Base-by-base conservation (phyloP, 495 filamentous ascomycete genomes). In the Trichoderma orchidacearum region DNA sequence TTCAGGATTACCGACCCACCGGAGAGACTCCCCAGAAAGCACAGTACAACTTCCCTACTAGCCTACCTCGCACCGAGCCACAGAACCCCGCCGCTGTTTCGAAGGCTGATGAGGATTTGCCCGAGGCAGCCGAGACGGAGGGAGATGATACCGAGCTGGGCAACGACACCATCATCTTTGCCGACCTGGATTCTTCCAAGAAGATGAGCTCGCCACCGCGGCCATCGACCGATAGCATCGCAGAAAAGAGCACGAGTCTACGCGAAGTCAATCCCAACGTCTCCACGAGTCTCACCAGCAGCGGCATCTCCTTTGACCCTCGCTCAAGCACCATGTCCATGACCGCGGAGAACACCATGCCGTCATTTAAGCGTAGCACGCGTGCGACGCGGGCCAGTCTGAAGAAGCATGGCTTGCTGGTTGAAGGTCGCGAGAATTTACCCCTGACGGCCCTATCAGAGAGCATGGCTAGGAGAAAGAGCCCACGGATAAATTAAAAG, bases 1-100 rank as follows among this genome's bases (percentile, higher is more conserved):
- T 97, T 25, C 77, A 80, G 55, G 89, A 96, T 65, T 96, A 96
- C 63, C 66, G 75, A 7, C 80, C 85, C 0, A 97, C 93, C 0
- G 93, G 92, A 31, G 75, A 80, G n/a, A 95, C 93, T 0, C 93
- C 93, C 0, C 77, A 85, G 61, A 91, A 90, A 66, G 72, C 73
- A 9, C 70, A 75, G 31, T 98, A 96, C 64, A 71, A 81, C 5
- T 95, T 88, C 64, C 85, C 86, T 1, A 84, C 81, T 0, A 70
- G 72, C 1, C 75, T 98, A 4, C 93, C 93, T 1, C 80, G 80
- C 3, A 97, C 93, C 0, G 81, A 82, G 57, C 60, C 80, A 0
- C 87, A 90, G 63, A 86, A 88, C 0, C 71, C 70, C 17, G n/a
- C n/a, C n/a, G 67, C 94, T 38, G 73, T 89, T 51, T 76, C 80